phyloP scores from a whole-genome alignment of 768 basidiomycete genomes.

The Calocybe indica region DNA sequence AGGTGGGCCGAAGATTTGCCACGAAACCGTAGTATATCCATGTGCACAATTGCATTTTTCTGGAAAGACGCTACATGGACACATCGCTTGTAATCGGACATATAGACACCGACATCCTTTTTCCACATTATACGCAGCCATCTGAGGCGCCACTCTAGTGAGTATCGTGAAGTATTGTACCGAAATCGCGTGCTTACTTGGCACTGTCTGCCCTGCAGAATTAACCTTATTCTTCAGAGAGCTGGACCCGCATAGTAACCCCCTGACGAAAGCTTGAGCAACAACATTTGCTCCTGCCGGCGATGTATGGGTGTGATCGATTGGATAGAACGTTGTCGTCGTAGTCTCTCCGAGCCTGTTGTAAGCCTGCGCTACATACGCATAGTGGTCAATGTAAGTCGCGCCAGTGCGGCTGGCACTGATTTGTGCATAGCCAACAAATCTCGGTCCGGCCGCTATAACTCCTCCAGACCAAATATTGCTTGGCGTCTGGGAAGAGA shows the following conservation, averaged over 20 bases:
- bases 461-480: conserved; percentile 22
- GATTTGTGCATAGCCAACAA: conserved; percentile 23
- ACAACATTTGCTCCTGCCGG: conserved; percentile 26
- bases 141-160: not conserved
- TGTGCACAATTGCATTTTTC: not conserved
- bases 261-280: conserved; percentile 27
- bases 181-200: conserved; percentile 2
- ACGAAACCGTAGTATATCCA: too few species aligned
- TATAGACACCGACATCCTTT: not conserved
- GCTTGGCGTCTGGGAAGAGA: conserved; percentile 28
- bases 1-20: too few species aligned
- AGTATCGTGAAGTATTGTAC: not conserved
- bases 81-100: not conserved
- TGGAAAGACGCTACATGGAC: not conserved
- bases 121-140: conserved; percentile 4
- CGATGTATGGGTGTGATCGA: conserved; percentile 29
- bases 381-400: conserved; percentile 25
- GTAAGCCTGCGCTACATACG: conserved; percentile 24
- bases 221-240: conserved; percentile 19
- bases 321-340: conserved; percentile 22
- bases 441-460: conserved; percentile 19
- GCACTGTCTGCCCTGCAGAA: conserved; percentile 8
- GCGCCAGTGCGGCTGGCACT: conserved; percentile 14
- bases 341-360: conserved; percentile 19
- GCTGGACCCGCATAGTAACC: conserved; percentile 22